Conservation (phyloP, 306 rosid species). For the Benincasa hispida region DNA sequence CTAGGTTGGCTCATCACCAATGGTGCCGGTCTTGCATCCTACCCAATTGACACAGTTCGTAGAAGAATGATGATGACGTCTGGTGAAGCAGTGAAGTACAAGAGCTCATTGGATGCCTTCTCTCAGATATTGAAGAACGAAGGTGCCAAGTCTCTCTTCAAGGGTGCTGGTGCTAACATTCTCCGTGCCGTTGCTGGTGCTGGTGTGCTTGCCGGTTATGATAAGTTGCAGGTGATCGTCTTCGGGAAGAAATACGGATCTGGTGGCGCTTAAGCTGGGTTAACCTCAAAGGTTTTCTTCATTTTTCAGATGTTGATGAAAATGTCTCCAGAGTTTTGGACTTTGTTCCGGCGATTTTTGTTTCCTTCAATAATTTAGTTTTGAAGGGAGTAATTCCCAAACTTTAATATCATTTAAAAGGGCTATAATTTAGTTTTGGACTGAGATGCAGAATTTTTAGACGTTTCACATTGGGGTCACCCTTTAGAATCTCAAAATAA, state of each 20-base stretch:
- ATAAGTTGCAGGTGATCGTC: slow-evolving; percentile 66
- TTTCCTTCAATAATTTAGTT: slow-evolving; percentile 59
- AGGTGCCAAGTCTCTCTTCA: slow-evolving; percentile 75
- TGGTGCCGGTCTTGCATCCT: slow-evolving; percentile 79
- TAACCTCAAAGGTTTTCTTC: not conserved
- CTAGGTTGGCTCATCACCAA: slow-evolving; percentile 83
- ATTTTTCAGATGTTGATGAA: slow-evolving; percentile 74
- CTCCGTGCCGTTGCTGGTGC: slow-evolving; percentile 92
- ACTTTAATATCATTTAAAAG: not conserved
- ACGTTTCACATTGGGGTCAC: no score
- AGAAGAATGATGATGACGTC: slow-evolving; percentile 99
- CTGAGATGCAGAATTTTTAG: not conserved
- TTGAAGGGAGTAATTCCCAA: slow-evolving; percentile 51
- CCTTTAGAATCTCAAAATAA: no score
- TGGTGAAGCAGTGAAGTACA: slow-evolving; percentile 86
- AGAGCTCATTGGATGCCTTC: slow-evolving; percentile 65
- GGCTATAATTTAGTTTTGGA: not conserved
- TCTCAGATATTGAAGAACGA: slow-evolving; percentile 55
- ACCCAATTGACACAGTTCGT: slow-evolving; percentile 77
- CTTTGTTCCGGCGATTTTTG: slow-evolving; percentile 19
- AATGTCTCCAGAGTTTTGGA: slow-evolving; percentile 19
- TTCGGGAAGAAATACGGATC: slow-evolving; percentile 92
- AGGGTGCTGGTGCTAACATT: slow-evolving; percentile 90
- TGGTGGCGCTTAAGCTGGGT: slow-evolving; percentile 39
- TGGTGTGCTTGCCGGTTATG: slow-evolving; percentile 87